Evolutionary conservation across 768 basidiomycete species (phyloP).

Genomic region (Serendipita sp.): DNA sequence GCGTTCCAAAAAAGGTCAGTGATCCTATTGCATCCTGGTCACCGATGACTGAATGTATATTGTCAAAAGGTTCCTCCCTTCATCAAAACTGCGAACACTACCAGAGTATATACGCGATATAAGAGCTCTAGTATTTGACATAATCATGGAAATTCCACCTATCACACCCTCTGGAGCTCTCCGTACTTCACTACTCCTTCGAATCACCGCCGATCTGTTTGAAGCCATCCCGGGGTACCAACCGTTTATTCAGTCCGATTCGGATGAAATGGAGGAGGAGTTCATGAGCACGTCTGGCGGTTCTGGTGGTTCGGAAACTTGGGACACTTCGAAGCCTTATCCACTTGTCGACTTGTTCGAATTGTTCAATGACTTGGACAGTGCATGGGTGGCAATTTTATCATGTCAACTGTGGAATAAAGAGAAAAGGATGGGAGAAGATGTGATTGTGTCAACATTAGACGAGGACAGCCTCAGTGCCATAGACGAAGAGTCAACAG

Average conservation of each 20-base stretch:
- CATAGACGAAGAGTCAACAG: background rate
- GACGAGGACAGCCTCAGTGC: background rate
- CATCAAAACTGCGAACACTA: background rate
- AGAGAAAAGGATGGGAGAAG: background rate
- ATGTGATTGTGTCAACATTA: background rate
- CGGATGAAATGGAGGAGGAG: background rate
- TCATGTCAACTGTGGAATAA: conserved; percentile 1
- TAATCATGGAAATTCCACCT: background rate
- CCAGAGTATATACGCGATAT: background rate
- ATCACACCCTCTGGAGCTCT: background rate
- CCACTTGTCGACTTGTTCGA: background rate
- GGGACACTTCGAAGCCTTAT: conserved; percentile 14
- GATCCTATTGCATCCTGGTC: background rate
- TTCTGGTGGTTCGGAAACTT: conserved; percentile 22
- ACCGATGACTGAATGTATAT: background rate
- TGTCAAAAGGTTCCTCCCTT: background rate
- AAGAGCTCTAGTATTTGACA: background rate
- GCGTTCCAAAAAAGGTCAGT: background rate
- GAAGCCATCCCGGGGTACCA: background rate
- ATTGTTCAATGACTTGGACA: background rate
- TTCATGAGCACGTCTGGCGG: background rate
- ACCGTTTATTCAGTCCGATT: background rate
- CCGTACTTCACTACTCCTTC: background rate
- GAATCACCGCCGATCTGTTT: background rate
- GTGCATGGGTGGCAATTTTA: background rate